Conservation (phyloP, 805 yeast species). For the Metschnikowia kunwiensis region DNA sequence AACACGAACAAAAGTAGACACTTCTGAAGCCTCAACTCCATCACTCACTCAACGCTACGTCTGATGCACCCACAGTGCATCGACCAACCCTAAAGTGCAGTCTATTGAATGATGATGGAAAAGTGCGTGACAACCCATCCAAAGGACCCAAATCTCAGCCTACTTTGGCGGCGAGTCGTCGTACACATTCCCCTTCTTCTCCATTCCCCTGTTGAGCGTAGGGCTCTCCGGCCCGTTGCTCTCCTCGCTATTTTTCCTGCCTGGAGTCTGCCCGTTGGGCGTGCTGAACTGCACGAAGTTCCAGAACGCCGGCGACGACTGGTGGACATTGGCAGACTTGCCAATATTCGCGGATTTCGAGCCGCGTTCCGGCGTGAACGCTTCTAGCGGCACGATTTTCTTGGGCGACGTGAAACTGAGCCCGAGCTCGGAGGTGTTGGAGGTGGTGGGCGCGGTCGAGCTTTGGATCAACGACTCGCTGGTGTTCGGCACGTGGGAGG, state of each 20-base stretch:
- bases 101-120: too few species aligned
- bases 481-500: constrained; percentile 14
- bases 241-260: constrained; percentile 38
- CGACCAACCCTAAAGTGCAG: too few species aligned
- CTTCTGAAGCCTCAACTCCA: too few species aligned
- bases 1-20: too few species aligned
- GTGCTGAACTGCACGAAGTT: constrained; percentile 76
- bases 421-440: constrained; percentile 32
- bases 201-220: constrained; percentile 28
- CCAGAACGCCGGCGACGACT: constrained; percentile 90
- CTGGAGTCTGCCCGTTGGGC: constrained; percentile 44
- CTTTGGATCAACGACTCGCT: constrained; percentile 18
- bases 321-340: constrained; percentile 39
- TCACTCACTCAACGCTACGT: too few species aligned
- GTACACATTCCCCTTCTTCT: constrained; percentile 4
- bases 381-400: constrained; percentile 40
- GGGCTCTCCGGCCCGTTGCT: constrained; percentile 41
- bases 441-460: constrained; percentile 25
- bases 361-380: constrained; percentile 45
- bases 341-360: constrained; percentile 24
- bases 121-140: too few species aligned
- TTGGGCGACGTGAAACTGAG: constrained; percentile 42
- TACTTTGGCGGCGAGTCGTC: constrained; percentile 14
- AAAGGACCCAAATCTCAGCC: too few species aligned
- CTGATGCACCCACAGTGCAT: too few species aligned